Evolutionary conservation across 352 stramenopile genomes (phyloP).

Genomic region (Pythium apleroticum): DNA sequence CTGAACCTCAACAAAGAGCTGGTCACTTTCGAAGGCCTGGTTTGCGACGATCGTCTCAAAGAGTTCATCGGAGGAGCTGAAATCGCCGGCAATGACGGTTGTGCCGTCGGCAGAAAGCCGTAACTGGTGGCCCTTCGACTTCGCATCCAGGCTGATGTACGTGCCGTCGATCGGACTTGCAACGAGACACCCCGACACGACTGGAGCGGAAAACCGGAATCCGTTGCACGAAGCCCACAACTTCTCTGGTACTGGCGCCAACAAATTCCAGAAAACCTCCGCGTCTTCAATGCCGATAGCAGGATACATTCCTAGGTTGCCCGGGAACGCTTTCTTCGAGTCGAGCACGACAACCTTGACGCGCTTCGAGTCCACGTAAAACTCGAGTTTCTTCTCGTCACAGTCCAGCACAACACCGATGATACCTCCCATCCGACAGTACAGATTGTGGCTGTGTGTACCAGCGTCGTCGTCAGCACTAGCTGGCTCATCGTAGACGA

Average conservation of each 20-base stretch:
- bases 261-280: conserved; percentile 69
- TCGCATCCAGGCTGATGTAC: conserved; percentile 63
- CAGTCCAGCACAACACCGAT: conserved; percentile 68
- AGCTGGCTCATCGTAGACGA: conserved; percentile 40
- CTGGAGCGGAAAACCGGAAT: conserved; percentile 55
- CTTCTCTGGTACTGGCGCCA: conserved; percentile 51
- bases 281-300: conserved; percentile 57
- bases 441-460: conserved; percentile 16
- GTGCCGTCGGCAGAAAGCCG: conserved; percentile 50
- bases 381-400: conserved; percentile 61
- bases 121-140: conserved; percentile 51
- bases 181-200: conserved; percentile 70
- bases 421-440: conserved; percentile 35
- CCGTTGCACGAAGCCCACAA: conserved; percentile 49
- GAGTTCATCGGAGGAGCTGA: conserved; percentile 37
- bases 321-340: conserved; percentile 14
- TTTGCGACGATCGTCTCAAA: conserved; percentile 62
- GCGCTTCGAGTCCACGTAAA: conserved; percentile 44
- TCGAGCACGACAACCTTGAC: conserved; percentile 37
- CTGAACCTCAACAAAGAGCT: conserved; percentile 61
- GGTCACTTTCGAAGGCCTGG: conserved; percentile 48
- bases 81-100: conserved; percentile 57
- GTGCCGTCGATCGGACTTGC: conserved; percentile 55
- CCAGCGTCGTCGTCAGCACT: conserved; percentile 11
- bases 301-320: conserved; percentile 40